Conservation (phyloP, 2,329 filamentous ascomycete genomes). For the Biscogniauxia mediterranea region DNA sequence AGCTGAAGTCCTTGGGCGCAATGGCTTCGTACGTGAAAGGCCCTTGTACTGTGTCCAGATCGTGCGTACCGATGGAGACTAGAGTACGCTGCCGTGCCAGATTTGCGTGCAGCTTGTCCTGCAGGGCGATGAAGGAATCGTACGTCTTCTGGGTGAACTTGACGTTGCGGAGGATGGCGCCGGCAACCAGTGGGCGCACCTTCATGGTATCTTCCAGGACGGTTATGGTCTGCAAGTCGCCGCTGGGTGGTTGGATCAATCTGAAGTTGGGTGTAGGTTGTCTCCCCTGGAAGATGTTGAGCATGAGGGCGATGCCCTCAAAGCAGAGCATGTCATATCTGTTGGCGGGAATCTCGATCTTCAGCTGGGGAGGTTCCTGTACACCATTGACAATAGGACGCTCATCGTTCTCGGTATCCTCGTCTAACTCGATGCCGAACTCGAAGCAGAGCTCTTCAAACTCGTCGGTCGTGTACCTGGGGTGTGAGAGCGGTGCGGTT, state of each 20-base stretch:
- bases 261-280: slow-evolving; percentile 75
- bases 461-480: slow-evolving; percentile 83
- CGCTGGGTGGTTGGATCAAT: slow-evolving; percentile 68
- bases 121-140: slow-evolving; percentile 94
- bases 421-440: slow-evolving; percentile 96
- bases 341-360: slow-evolving; percentile 98
- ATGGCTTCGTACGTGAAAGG: slow-evolving; percentile 97
- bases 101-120: slow-evolving; percentile 98
- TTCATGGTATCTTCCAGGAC: slow-evolving; percentile 72
- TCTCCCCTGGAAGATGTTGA: slow-evolving; percentile 89
- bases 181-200: slow-evolving; percentile 85
- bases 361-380: slow-evolving; percentile 87
- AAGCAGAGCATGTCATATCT: slow-evolving; percentile 94
- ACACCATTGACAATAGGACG: slow-evolving; percentile 42
- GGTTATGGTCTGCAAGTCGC: slow-evolving; percentile 75
- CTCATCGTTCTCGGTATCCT: slow-evolving; percentile 80
- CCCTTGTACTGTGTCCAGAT: slow-evolving; percentile 87
- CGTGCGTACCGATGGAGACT: slow-evolving; percentile 96
- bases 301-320: slow-evolving; percentile 91
- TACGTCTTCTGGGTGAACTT: slow-evolving; percentile 90
- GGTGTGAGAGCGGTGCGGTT: background rate
- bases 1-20: slow-evolving; percentile 87
- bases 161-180: slow-evolving; percentile 84
- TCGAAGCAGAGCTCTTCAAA: slow-evolving; percentile 99
- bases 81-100: slow-evolving; percentile 88